Evolutionary conservation across 2,329 filamentous ascomycete genomes (phyloP).

Genomic region (Cercospora zeae-maydis): DNA sequence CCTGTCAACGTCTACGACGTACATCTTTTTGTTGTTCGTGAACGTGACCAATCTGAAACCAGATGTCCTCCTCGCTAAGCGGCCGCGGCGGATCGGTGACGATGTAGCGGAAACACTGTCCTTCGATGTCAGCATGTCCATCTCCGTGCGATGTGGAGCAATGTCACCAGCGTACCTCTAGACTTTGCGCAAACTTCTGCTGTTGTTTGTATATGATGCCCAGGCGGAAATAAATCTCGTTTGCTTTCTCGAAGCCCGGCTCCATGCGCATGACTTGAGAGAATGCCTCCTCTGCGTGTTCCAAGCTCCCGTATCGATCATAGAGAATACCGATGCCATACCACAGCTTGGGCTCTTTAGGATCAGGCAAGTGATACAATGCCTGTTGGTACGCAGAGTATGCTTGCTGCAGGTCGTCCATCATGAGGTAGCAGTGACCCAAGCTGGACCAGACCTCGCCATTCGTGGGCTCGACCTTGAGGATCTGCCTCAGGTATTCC

Average conservation of each 20-base stretch:
- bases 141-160: neutral
- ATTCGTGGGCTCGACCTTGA: slow-evolving; percentile 83
- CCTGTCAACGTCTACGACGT: slow-evolving; percentile 42
- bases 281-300: slow-evolving; percentile 96
- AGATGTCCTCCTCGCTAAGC: slow-evolving; percentile 94
- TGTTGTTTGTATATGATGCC: slow-evolving; percentile 99
- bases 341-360: slow-evolving; percentile 98
- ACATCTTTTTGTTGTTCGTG: slow-evolving; percentile 99
- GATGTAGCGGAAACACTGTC: slow-evolving; percentile 97
- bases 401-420: slow-evolving; percentile 94
- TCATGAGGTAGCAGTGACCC: slow-evolving; percentile 98
- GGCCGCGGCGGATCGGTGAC: slow-evolving; percentile 88
- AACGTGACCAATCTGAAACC: slow-evolving; percentile 99
- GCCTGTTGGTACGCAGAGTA: slow-evolving; percentile 97
- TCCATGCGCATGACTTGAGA: slow-evolving; percentile 99
- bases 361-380: slow-evolving; percentile 84
- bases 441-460: slow-evolving; percentile 96
- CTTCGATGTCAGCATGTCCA: slow-evolving; percentile 23
- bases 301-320: slow-evolving; percentile 90
- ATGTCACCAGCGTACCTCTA: slow-evolving; percentile 64
- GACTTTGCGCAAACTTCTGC: slow-evolving; percentile 84
- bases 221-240: slow-evolving; percentile 96
- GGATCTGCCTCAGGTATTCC: slow-evolving; percentile 84
- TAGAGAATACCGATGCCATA: slow-evolving; percentile 98
- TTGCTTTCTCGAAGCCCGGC: slow-evolving; percentile 95